Evolutionary conservation across 176 grass and related monocot species (phyloP), one percentile per base, ranked within the genome.

Genomic region (Oryza longistaminata): DNA sequence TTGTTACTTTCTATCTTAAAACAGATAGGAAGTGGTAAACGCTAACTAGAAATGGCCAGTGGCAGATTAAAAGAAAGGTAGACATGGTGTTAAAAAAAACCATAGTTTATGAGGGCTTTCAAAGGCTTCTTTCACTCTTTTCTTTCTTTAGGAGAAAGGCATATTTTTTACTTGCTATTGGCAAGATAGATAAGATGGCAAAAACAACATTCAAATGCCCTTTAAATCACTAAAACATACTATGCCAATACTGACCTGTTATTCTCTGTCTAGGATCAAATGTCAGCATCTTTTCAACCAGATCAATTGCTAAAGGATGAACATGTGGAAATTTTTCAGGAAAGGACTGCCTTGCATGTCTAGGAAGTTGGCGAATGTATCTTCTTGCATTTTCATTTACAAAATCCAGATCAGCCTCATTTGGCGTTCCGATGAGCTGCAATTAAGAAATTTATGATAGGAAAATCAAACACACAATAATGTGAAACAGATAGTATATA

Each of bases 311-410:
- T 83, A 80, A 69, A 81, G 93, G 88, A 74, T 96, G 97, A 78
- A 99, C 93, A 77, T 96, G 93, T 31, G 97, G 91, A 82, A 99
- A 99, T 66, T 99, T 99, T 88, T 99, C 83, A 62, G 82, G 85
- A 0, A 99, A 87, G 16, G 97, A 96, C 76, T 99, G 93, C 5
- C 88, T 91, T 49, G 97, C 74, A 85, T 99, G 83, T 40, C 79
- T 81, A 24, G 97, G 91, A 78, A 96, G 88, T 77, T 99, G 97
- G 25, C 79, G 71, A 71, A 99, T 92, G 83, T 96, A 99, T 92
- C 81, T 99, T 95, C 97, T 96, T 34, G 97, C 97, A 80, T 94
- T 99, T 89, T 99, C 97, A 78, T 94, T 99, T 48, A 99, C 93
- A 84, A 94, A 99, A 80, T 92, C 92, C 53, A 99, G 72, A 88